These are phyloP conservation scores for Penicillium turbatum DNA, from an alignment of 495 filamentous ascomycete genomes.

Conservation along the genomic window DNA sequence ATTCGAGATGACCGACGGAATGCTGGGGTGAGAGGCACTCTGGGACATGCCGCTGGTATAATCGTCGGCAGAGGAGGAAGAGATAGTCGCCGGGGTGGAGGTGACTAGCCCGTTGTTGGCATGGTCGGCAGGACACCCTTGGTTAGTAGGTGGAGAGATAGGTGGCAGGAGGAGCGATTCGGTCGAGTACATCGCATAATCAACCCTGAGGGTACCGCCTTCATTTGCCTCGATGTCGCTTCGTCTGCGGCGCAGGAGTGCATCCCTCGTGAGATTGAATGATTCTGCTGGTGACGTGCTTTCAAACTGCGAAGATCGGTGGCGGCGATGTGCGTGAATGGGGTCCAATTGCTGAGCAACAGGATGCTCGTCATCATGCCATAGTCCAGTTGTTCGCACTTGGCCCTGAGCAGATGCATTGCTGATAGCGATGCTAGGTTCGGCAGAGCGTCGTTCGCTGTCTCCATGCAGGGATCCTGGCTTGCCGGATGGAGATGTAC, in stretches of 20 bases:
- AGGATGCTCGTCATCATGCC: slow-evolving; percentile 29
- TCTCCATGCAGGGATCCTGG: slow-evolving; percentile 49
- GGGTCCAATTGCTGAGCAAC: slow-evolving; percentile 14
- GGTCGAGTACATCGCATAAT: slow-evolving; percentile 27
- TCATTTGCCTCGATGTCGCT: slow-evolving; percentile 30
- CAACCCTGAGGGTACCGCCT: slow-evolving; percentile 24
- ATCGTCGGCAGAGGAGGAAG: slow-evolving; percentile 48
- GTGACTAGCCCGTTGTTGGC: slow-evolving; percentile 44
- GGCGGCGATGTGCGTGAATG: slow-evolving; percentile 31
- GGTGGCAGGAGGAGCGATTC: slow-evolving; percentile 20
- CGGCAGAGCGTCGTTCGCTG: slow-evolving; percentile 55
- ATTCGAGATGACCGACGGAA: slow-evolving; percentile 72
- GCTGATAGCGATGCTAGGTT: slow-evolving; percentile 58
- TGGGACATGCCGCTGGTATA: slow-evolving; percentile 55
- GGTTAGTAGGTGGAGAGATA: slow-evolving; percentile 45
- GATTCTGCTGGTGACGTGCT: slow-evolving; percentile 41
- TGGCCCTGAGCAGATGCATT: slow-evolving; percentile 60
- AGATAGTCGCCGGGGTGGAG: slow-evolving; percentile 52
- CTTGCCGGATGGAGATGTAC: slow-evolving; percentile 55
- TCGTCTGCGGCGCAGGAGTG: slow-evolving; percentile 33
- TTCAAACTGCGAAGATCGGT: slow-evolving; percentile 37
- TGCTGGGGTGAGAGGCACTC: slow-evolving; percentile 68
- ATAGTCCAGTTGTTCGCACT: slow-evolving; percentile 48
- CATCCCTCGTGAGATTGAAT: slow-evolving; percentile 42
- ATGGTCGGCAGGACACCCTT: slow-evolving; percentile 44